A percentile compares a stretch with the other conserved stretches of the same genome.
Evolutionary conservation across 2,329 filamentous ascomycete species (phyloP).

Genomic region (Byssoonygena ceratinophila): DNA sequence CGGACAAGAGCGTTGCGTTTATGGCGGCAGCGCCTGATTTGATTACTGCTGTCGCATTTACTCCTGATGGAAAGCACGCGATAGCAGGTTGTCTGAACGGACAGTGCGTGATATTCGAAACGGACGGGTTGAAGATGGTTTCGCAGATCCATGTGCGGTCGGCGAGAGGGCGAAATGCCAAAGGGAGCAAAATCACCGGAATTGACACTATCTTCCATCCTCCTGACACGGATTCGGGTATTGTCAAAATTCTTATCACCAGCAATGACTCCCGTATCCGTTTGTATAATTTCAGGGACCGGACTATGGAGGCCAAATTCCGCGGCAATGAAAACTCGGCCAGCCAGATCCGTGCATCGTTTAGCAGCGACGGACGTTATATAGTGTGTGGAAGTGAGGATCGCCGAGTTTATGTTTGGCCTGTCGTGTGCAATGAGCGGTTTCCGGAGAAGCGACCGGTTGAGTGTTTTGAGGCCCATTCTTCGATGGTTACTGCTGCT

Average conservation of each 20-base stretch:
- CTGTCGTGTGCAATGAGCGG: slow-evolving; percentile 51
- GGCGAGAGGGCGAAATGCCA: slow-evolving; percentile 81
- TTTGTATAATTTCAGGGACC: slow-evolving; percentile 78
- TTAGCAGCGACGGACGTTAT: slow-evolving; percentile 77
- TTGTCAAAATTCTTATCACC: slow-evolving; percentile 76
- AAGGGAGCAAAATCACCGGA: slow-evolving; percentile 93
- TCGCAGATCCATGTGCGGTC: slow-evolving; percentile 90
- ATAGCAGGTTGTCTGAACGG: slow-evolving; percentile 84
- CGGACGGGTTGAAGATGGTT: slow-evolving; percentile 72
- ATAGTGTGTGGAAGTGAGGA: slow-evolving; percentile 92
- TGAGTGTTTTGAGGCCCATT: slow-evolving; percentile 85
- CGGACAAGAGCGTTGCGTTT: slow-evolving; percentile 85
- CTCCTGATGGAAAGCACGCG: slow-evolving; percentile 77
- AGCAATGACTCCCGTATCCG: slow-evolving; percentile 91
- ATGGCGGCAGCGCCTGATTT: slow-evolving; percentile 68
- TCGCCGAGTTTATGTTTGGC: slow-evolving; percentile 83
- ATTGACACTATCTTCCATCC: slow-evolving; percentile 64
- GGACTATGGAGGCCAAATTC: slow-evolving; percentile 76
- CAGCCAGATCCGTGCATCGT: slow-evolving; percentile 80
- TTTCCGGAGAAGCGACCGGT: slow-evolving; percentile 69
- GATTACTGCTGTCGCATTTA: slow-evolving; percentile 88
- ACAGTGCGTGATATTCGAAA: slow-evolving; percentile 82
- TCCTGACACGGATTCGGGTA: slow-evolving; percentile 47
- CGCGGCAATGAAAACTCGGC: slow-evolving; percentile 82
- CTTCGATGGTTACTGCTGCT: slow-evolving; percentile 79